phyloP scores from a whole-genome alignment of 2,329 filamentous ascomycete genomes.

The Xylaria multiplex region DNA sequence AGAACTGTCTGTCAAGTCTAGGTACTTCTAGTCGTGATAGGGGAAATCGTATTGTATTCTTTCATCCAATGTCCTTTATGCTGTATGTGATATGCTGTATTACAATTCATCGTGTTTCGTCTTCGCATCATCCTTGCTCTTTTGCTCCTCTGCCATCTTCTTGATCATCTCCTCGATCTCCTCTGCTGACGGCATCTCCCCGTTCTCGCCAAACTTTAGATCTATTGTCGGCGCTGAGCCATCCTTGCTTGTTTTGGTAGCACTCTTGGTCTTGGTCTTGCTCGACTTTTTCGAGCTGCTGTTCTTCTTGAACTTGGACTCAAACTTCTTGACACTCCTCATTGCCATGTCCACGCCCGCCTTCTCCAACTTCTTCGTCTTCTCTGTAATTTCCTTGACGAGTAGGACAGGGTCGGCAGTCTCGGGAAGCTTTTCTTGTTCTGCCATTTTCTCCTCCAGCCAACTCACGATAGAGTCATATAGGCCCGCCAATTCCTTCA shows the following conservation, averaged over 20 bases:
- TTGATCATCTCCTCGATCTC: conserved; percentile 67
- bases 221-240: conserved; percentile 55
- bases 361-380: conserved; percentile 77
- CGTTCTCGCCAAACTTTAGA: conserved; percentile 53
- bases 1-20: background rate
- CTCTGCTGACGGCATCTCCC: conserved; percentile 57
- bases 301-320: conserved; percentile 58
- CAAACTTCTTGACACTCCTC: conserved; percentile 70
- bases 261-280: conserved; percentile 54
- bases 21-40: conserved; percentile 4
- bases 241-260: conserved; percentile 50
- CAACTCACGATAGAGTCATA: conserved; percentile 74
- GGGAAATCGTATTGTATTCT: conserved; percentile 37
- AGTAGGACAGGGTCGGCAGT: conserved; percentile 81
- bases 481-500: conserved; percentile 70
- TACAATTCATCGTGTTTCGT: conserved; percentile 47
- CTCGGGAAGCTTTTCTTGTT: conserved; percentile 75
- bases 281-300: conserved; percentile 53
- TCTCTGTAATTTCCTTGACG: conserved; percentile 74
- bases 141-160: conserved; percentile 51
- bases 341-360: conserved; percentile 75
- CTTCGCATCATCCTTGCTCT: conserved; percentile 42
- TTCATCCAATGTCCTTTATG: conserved; percentile 42
- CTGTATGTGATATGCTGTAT: conserved; percentile 38
- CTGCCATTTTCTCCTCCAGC: conserved; percentile 76